Evolutionary conservation across 352 stramenopile species (phyloP).

Genomic region (Pythium graminicola): DNA sequence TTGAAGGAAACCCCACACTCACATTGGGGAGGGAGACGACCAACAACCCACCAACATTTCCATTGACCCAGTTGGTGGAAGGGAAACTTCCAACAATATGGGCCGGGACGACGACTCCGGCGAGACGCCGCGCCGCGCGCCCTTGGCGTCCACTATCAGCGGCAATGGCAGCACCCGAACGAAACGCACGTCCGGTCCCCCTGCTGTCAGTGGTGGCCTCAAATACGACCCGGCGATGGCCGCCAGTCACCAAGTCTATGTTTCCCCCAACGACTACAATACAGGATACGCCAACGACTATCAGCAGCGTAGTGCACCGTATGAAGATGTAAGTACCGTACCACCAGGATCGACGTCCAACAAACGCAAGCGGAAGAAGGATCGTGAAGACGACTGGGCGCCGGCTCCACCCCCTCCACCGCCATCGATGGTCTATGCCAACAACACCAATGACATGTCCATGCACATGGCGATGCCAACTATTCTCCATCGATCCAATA

Average conservation of each 20-base stretch:
- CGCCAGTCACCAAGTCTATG: background rate
- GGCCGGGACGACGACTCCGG: conserved; percentile 21
- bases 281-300: background rate
- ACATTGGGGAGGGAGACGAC: background rate
- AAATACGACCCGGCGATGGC: conserved; percentile 19
- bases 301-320: conserved; percentile 31
- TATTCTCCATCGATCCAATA: conserved; percentile 12
- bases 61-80: no score
- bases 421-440: conserved; percentile 2
- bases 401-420: conserved; percentile 8
- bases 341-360: conserved; percentile 4
- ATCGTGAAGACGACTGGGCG: conserved; percentile 22
- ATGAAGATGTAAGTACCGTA: conserved; percentile 12
- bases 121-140: conserved; percentile 5
- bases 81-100: conserved; percentile 11
- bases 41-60: background rate
- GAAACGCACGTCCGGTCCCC: no score
- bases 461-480: conserved; percentile 17
- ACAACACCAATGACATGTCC: background rate
- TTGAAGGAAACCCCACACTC: conserved; percentile 17
- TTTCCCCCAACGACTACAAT: background rate
- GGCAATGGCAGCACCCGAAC: background rate
- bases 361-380: conserved; percentile 54
- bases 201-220: conserved; percentile 3
- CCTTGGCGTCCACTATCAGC: background rate